Conservation (phyloP, 345 rosid species). For the Cardamine resedifolia region DNA sequence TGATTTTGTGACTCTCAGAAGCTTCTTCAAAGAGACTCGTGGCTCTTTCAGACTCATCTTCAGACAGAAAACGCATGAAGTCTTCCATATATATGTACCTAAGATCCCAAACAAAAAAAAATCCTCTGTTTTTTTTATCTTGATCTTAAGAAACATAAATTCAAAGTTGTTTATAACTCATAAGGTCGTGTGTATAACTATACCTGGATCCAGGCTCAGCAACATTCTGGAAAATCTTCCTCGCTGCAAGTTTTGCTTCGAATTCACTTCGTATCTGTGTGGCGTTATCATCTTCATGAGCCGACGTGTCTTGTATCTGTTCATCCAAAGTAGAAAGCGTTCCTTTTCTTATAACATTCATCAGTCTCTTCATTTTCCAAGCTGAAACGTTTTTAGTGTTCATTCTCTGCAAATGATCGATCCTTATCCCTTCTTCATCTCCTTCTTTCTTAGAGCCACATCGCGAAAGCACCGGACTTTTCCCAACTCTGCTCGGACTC, state of each 20-base stretch:
- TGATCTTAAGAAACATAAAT: neutral
- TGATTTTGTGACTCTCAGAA: conserved; percentile 56
- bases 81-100: conserved; percentile 75
- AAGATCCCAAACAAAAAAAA: neutral
- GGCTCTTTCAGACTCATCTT: conserved; percentile 68
- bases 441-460: conserved; percentile 47
- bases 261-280: conserved; percentile 63
- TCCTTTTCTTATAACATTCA: conserved; percentile 66
- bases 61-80: conserved; percentile 63
- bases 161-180: neutral
- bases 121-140: neutral
- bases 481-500: conserved; percentile 41
- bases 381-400: conserved; percentile 82
- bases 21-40: conserved; percentile 55
- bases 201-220: conserved; percentile 70
- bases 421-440: conserved; percentile 50
- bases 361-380: conserved; percentile 94
- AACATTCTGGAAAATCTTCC: conserved; percentile 75
- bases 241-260: conserved; percentile 85
- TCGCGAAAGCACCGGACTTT: conserved; percentile 51
- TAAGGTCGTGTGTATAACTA: neutral
- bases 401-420: conserved; percentile 72
- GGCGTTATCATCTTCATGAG: conserved; percentile 54
- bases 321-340: conserved; percentile 80
- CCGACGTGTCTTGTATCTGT: conserved; percentile 54